Conservation (phyloP, 2,329 filamentous ascomycete genomes). For the Alternaria consortialis region DNA sequence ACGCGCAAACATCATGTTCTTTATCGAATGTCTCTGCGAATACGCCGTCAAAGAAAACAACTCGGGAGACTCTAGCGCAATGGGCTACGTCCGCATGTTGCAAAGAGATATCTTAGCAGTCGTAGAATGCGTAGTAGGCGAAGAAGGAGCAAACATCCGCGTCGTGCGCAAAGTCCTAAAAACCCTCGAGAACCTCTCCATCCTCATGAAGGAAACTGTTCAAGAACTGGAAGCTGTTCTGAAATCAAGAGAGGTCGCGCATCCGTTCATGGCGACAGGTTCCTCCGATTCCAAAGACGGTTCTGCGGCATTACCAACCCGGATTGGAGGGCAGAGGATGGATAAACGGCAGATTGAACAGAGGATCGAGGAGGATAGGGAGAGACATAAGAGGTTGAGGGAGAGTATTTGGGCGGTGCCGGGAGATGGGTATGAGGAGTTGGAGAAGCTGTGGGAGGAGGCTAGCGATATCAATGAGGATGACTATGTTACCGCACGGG, state of each 20-base stretch:
- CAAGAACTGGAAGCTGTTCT: constrained; percentile 83
- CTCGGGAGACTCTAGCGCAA: constrained; percentile 69
- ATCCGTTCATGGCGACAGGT: constrained; percentile 31
- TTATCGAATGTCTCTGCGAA: constrained; percentile 94
- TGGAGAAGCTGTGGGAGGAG: constrained; percentile 85
- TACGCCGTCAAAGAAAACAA: constrained; percentile 79
- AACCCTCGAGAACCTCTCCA: constrained; percentile 73
- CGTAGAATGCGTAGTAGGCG: constrained; percentile 92
- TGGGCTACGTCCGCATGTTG: constrained; percentile 91
- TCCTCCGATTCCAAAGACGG: constrained; percentile 13
- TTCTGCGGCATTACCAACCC: constrained; percentile 18
- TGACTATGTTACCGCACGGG: constrained; percentile 77
- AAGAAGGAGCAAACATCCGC: constrained; percentile 89
- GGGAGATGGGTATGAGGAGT: constrained; percentile 69
- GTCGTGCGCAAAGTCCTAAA: constrained; percentile 84
- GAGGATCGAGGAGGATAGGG: constrained; percentile 94
- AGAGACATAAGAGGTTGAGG: constrained; percentile 88
- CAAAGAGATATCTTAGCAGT: constrained; percentile 91
- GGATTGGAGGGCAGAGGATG: constrained; percentile 60
- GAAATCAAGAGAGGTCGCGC: constrained; percentile 73
- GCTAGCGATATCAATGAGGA: constrained; percentile 87
- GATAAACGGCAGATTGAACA: constrained; percentile 94
- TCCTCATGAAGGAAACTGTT: constrained; percentile 78
- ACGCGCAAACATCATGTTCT: constrained; percentile 98
- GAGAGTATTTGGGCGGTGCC: constrained; percentile 94